Base-by-base conservation (phyloP, 2,329 filamentous ascomycete genomes). In the Pseudogymnoascus sp. region DNA sequence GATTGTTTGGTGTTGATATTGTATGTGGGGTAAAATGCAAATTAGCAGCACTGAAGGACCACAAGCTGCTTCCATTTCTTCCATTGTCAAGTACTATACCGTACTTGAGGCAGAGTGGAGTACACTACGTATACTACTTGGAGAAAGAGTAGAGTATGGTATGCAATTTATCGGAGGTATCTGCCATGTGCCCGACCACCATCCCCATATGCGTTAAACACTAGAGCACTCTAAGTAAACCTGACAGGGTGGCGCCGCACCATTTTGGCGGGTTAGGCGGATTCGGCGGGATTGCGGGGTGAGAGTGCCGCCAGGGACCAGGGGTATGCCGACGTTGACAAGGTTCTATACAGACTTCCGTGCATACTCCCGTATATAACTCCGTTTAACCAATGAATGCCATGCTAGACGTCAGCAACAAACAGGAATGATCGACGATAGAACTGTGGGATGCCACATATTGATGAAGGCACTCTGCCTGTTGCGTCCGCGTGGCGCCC, bases 221-320 rank as follows among this genome's bases (percentile, higher is more conserved):
- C 14, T 53, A 31, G 43, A 50, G 24, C 24, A 53, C 24, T 31
- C 14, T 16, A 53, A 53, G 43, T 53, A 11, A 53, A 19, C 12
- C 22, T 56, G n/a, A 56, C 46, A 33, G 26, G 46, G 46, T 31
- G 46, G 26, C 26, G 46, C 26, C 46, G 26, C 26, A 19, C 46
- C n/a, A 56, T 56, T 56, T 56, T 31, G 26, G 26, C 46, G 26
- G 46, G 46, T 19, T 33, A 8, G 46, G 46, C n/a, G 46, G 26
- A 56, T 56, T 56, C 26, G 28, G 46, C 46, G 46, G 46, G 46
- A 56, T 16, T 56, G 46, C 46, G 46, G 46, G 46, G 46, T 56
- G n/a, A 56, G 46, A 56, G 26, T 56, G 46, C 46, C 46, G 46
- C 46, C 28, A 56, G 26, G 46, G 26, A 53, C 46, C 26, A 56